Conservation (phyloP, 306 rosid genomes). For the Carpinus fangiana region DNA sequence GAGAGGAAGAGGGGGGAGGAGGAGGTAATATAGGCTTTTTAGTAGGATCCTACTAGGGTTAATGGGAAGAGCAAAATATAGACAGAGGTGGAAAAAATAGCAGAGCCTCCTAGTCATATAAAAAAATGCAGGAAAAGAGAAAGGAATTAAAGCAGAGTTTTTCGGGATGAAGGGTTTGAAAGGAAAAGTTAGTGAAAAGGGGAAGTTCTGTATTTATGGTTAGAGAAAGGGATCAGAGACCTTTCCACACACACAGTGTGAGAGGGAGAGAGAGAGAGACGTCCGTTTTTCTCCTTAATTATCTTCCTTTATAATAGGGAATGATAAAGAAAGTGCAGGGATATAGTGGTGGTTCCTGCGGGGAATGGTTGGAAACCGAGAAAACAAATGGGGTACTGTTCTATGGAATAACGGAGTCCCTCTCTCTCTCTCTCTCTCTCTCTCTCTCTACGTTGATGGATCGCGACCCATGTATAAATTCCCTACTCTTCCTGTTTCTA, state of each 20-base stretch:
- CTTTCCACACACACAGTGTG: conserved; percentile 27
- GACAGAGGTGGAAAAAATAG: conserved; percentile 21
- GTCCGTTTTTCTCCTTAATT: conserved; percentile 11
- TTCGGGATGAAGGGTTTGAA: conserved; percentile 59
- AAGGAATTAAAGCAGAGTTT: conserved; percentile 31
- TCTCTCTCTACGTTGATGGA: conserved; percentile 44
- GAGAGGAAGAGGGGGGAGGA: background rate
- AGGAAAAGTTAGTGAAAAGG: conserved; percentile 61
- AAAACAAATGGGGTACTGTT: conserved; percentile 61
- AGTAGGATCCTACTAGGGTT: conserved; percentile 53
- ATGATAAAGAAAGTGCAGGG: conserved; percentile 28
- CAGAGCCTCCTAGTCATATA: conserved; percentile 35
- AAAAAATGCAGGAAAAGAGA: conserved; percentile 32
- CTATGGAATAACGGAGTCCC: conserved; percentile 53
- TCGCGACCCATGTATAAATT: conserved; percentile 52
- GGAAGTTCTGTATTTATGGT: conserved; percentile 54
- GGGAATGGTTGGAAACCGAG: conserved; percentile 64
- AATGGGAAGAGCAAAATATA: conserved; percentile 25
- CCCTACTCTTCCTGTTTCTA: conserved; percentile 35
- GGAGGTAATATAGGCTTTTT: conserved; percentile 41
- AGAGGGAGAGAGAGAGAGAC: background rate
- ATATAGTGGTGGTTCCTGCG: conserved; percentile 47
- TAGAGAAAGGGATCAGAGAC: conserved; percentile 44
- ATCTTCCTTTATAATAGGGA: conserved; percentile 22
- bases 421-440: conserved; percentile 21